phyloP scores from a whole-genome alignment of 371 early-diverging fungal genomes.

The Lichtheimia hyalospora region DNA sequence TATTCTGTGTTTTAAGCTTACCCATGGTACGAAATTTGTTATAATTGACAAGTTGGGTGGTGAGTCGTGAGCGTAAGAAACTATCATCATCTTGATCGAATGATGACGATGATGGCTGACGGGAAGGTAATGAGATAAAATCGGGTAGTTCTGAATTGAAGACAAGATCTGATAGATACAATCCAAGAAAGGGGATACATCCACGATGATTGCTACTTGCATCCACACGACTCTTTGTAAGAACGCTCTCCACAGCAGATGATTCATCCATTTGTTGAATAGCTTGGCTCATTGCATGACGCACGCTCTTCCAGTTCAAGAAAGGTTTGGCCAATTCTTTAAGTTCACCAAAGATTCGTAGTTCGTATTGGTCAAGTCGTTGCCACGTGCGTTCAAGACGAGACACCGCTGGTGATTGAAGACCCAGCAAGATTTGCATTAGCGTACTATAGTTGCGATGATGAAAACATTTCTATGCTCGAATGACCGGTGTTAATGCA shows the following conservation, averaged over 20 bases:
- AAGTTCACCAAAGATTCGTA: constrained; percentile 49
- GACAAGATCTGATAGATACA: constrained; percentile 68
- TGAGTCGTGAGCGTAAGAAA: constrained; percentile 23
- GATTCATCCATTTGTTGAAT: constrained; percentile 42
- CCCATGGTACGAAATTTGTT: constrained; percentile 65
- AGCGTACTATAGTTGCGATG: constrained; percentile 61
- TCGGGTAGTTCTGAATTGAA: constrained; percentile 66
- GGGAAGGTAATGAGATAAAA: constrained; percentile 31
- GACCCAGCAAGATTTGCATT: constrained; percentile 57
- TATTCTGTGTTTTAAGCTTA: constrained; percentile 7
- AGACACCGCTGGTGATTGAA: constrained; percentile 55
- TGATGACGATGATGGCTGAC: not conserved
- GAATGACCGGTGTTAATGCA: too few species aligned
- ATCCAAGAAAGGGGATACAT: constrained; percentile 60
- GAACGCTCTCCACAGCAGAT: constrained; percentile 41
- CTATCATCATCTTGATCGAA: constrained; percentile 23
- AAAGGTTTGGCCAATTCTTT: constrained; percentile 59
- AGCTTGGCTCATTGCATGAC: constrained; percentile 55
- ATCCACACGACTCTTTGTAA: constrained; percentile 27
- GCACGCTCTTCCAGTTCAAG: constrained; percentile 57
- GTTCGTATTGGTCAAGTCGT: constrained; percentile 44
- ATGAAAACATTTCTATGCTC: constrained; percentile 63
- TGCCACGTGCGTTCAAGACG: constrained; percentile 56
- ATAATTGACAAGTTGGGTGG: constrained; percentile 55
- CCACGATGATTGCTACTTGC: constrained; percentile 25